Conservation (phyloP, 2,329 filamentous ascomycete genomes). For the Knufia fluminis region DNA sequence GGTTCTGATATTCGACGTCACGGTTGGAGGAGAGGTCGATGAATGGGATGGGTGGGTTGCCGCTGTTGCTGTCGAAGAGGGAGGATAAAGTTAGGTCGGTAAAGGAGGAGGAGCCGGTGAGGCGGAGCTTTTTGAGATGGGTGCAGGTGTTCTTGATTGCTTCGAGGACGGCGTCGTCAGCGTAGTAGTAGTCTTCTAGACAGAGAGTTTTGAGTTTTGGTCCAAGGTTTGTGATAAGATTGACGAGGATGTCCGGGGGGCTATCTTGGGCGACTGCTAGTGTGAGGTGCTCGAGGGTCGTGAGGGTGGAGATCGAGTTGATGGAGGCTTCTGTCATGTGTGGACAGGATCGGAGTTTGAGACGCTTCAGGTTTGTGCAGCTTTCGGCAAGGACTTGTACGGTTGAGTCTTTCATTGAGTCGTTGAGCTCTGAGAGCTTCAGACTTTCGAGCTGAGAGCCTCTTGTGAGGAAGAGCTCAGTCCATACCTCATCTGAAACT, state of each 20-base stretch:
- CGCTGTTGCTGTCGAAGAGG: conserved; percentile 64
- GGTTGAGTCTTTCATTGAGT: conserved; percentile 64
- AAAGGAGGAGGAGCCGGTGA: conserved; percentile 66
- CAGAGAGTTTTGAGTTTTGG: conserved; percentile 65
- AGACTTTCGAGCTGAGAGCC: conserved; percentile 58
- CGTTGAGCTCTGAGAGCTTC: conserved; percentile 76
- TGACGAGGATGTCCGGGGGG: conserved; percentile 48
- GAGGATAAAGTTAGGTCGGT: conserved; percentile 64
- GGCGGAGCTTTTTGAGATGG: conserved; percentile 64
- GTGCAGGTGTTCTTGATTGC: conserved; percentile 62
- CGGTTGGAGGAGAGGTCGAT: conserved; percentile 71
- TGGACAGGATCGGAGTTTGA: conserved; percentile 78
- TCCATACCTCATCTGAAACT: conserved; percentile 67
- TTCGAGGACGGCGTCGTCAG: conserved; percentile 61
- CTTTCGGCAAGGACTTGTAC: conserved; percentile 52
- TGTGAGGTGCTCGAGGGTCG: conserved; percentile 63
- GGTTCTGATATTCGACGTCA: conserved; percentile 59
- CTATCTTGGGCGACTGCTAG: conserved; percentile 56
- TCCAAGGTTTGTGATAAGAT: conserved; percentile 56
- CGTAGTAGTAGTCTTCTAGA: conserved; percentile 55
- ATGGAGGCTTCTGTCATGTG: conserved; percentile 59
- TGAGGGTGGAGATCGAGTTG: conserved; percentile 52
- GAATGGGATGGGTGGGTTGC: conserved; percentile 59
- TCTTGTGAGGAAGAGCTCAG: conserved; percentile 55
- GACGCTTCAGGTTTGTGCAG: conserved; percentile 59